These are phyloP conservation scores for Pulveroboletus sp. DNA, from an alignment of 768 basidiomycete species.

Conservation along the genomic window DNA sequence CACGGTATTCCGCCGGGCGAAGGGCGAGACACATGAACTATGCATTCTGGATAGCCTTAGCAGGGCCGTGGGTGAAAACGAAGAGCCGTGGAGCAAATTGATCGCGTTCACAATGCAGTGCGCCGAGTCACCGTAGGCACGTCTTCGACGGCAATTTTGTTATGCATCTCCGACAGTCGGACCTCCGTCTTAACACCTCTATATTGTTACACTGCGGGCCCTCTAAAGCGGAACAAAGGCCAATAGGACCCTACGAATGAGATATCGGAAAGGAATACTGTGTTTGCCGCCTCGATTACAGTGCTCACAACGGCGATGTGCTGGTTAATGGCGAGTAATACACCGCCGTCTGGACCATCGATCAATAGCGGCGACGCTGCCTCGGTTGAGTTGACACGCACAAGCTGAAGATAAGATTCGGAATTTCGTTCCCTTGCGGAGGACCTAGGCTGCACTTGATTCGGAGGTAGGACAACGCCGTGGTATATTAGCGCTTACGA, in stretches of 20 bases:
- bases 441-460: neutral
- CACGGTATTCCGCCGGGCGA: conserved; percentile 38
- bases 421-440: neutral
- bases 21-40: conserved; percentile 28
- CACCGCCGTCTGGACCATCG: neutral
- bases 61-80: conserved; percentile 32
- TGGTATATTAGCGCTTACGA: neutral
- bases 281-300: neutral
- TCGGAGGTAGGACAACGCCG: neutral
- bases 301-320: neutral
- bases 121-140: neutral
- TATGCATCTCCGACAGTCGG: neutral
- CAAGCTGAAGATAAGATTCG: neutral
- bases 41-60: conserved; percentile 34
- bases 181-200: neutral
- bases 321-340: neutral
- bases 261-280: neutral
- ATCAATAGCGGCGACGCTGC: neutral
- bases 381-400: neutral
- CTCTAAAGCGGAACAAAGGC: neutral
- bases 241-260: neutral
- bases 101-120: neutral
- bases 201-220: conserved; percentile 3
- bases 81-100: conserved; percentile 33
- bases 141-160: neutral